A percentile compares a stretch with the other conserved stretches of the same genome.
Evolutionary conservation across 345 rosid genomes (phyloP).

Genomic region (Hibiscus mutabilis): DNA sequence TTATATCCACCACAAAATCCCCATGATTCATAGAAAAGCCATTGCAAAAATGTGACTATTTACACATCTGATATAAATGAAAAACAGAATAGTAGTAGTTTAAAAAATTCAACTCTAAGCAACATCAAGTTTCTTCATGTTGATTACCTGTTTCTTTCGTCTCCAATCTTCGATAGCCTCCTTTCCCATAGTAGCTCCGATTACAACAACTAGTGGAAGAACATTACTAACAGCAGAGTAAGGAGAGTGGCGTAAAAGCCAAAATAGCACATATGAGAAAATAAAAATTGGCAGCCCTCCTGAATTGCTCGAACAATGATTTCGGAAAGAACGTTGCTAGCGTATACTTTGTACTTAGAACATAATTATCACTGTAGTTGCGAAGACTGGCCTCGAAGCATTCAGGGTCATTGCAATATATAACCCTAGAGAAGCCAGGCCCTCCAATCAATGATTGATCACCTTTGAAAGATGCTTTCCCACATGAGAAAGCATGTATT

Average conservation of each 20-base stretch:
- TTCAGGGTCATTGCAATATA: conserved; percentile 72
- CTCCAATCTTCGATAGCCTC: conserved; percentile 85
- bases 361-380: conserved; percentile 54
- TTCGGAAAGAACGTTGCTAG: conserved; percentile 71
- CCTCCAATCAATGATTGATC: conserved; percentile 87
- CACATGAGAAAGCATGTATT: conserved; percentile 58
- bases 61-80: neutral
- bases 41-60: neutral
- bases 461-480: conserved; percentile 53
- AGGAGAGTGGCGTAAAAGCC: conserved; percentile 80
- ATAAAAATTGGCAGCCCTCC: conserved; percentile 86
- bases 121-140: neutral
- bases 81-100: neutral
- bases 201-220: conserved; percentile 75
- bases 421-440: conserved; percentile 85
- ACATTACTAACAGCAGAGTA: conserved; percentile 70
- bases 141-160: conserved; percentile 65
- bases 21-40: neutral
- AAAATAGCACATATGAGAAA: conserved; percentile 74
- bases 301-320: conserved; percentile 86
- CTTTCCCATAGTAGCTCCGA: conserved; percentile 84
- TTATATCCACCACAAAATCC: neutral
- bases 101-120: neutral
- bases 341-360: conserved; percentile 80
- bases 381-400: conserved; percentile 42